Evolutionary conservation across 2,329 filamentous ascomycete species (phyloP).

Genomic region (Trichoderma sp.): DNA sequence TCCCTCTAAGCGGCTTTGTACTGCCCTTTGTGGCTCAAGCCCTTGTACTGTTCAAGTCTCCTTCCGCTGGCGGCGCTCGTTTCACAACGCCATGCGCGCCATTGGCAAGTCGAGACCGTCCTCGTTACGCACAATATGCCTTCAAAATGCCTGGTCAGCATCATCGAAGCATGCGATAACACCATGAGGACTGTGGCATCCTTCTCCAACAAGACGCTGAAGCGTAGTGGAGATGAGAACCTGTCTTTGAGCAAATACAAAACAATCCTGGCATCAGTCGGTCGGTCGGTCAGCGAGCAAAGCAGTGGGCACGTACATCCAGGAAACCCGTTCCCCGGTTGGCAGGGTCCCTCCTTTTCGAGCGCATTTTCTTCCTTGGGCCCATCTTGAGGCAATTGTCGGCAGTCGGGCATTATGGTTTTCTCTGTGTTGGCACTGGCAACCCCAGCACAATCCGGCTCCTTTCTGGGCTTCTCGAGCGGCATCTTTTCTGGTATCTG

Average conservation of each 20-base stretch:
- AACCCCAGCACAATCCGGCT: not conserved
- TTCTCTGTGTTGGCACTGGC: constrained; percentile 1
- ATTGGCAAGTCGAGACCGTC: constrained; percentile 62
- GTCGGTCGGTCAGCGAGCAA: constrained; percentile 48
- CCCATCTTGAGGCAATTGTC: not conserved
- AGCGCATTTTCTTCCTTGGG: not conserved
- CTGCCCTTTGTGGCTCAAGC: not conserved
- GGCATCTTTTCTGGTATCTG: not conserved
- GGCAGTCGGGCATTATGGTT: not conserved
- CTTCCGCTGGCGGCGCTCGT: constrained; percentile 18
- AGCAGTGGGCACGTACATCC: constrained; percentile 52
- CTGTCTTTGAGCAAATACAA: constrained; percentile 24
- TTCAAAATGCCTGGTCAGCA: constrained; percentile 58
- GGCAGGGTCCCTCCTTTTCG: constrained; percentile 6
- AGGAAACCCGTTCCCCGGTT: not conserved
- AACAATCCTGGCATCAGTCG: constrained; percentile 19
- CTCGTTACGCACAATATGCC: constrained; percentile 51
- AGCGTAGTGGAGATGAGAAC: constrained; percentile 16
- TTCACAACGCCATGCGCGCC: constrained; percentile 28
- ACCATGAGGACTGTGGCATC: constrained; percentile 34
- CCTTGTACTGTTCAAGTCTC: constrained; percentile 25
- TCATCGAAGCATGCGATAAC: constrained; percentile 36
- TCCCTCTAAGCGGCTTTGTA: constrained; percentile 25
- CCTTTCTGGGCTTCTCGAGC: not conserved
- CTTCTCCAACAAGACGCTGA: constrained; percentile 18